A percentile compares a stretch with the other conserved stretches of the same genome.
These are phyloP conservation scores for Russula sp. DNA, from an alignment of 768 basidiomycete genomes.

Conservation along the genomic window DNA sequence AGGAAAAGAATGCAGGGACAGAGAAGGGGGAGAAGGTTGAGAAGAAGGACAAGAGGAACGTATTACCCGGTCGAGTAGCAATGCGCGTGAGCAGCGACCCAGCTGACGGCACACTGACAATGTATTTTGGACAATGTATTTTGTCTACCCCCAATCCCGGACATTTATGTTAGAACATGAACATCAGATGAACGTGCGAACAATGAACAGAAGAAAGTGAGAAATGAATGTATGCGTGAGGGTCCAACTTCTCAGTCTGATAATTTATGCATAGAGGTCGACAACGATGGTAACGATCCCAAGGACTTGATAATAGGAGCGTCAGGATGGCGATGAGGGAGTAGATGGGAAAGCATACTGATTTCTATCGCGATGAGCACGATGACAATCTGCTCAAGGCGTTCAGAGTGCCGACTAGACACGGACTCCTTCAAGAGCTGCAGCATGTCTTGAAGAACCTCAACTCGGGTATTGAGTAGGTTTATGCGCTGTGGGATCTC, in stretches of 20 bases:
- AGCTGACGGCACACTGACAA: slow-evolving; percentile 1
- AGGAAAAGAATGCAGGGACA: slow-evolving; percentile 38
- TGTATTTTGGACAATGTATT: neutral
- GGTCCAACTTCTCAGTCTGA: neutral
- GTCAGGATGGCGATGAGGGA: slow-evolving; percentile 1
- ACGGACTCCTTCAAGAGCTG: slow-evolving; percentile 93
- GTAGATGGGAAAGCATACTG: slow-evolving; percentile 42
- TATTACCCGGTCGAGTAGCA: slow-evolving; percentile 10
- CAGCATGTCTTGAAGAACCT: slow-evolving; percentile 96
- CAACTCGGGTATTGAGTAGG: slow-evolving; percentile 89
- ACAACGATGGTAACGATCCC: slow-evolving; percentile 91
- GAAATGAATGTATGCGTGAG: slow-evolving; percentile 14
- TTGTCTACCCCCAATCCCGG: slow-evolving; percentile 1
- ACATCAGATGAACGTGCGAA: slow-evolving; percentile 40
- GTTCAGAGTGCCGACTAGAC: slow-evolving; percentile 84
- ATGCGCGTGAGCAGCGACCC: slow-evolving; percentile 13
- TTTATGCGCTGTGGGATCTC: slow-evolving; percentile 94
- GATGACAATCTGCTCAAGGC: slow-evolving; percentile 91
- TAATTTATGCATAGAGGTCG: slow-evolving; percentile 49
- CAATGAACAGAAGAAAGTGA: slow-evolving; percentile 1
- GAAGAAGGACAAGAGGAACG: slow-evolving; percentile 25
- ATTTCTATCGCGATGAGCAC: slow-evolving; percentile 88
- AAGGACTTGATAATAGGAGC: slow-evolving; percentile 50
- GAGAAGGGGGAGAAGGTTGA: slow-evolving; percentile 30
- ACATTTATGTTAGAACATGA: slow-evolving; percentile 38